Percentiles rank a stretch among this genome's conserved stretches.
Conservation (phyloP, 2,329 filamentous ascomycete species). For the Epichloe coenophiala region DNA sequence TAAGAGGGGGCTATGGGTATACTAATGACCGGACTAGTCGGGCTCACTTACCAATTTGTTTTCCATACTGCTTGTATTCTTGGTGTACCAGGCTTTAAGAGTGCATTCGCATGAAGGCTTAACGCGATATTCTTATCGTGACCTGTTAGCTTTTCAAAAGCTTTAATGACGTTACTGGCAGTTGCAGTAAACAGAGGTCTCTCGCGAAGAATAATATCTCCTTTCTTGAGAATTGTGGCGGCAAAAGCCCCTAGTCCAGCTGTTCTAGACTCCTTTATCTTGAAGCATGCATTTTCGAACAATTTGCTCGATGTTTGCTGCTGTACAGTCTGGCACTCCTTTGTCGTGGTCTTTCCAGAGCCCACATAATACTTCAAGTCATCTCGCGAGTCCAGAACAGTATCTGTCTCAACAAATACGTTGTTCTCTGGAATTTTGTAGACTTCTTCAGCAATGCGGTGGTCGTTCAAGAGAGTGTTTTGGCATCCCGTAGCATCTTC, state of each 20-base stretch:
- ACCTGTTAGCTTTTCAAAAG: conserved; percentile 21
- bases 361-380: background rate
- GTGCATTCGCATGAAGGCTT: conserved; percentile 23
- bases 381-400: background rate
- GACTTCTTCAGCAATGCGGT: background rate
- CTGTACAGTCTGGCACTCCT: too few species aligned
- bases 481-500: background rate
- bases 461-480: background rate
- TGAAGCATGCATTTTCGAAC: conserved; percentile 26
- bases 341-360: background rate
- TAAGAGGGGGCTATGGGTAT: too few species aligned
- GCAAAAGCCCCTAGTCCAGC: conserved; percentile 31
- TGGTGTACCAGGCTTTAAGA: conserved; percentile 15
- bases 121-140: conserved; percentile 20
- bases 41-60: conserved; percentile 31
- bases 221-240: conserved; percentile 19
- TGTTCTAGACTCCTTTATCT: conserved; percentile 22
- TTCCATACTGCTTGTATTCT: conserved; percentile 25
- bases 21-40: background rate
- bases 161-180: conserved; percentile 15
- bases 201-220: conserved; percentile 32
- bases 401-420: background rate
- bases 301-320: background rate
- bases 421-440: background rate
- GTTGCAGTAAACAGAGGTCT: conserved; percentile 25